Evolutionary conservation across 1,284 basidiomycete species (phyloP).

Genomic region (Somion occarium): DNA sequence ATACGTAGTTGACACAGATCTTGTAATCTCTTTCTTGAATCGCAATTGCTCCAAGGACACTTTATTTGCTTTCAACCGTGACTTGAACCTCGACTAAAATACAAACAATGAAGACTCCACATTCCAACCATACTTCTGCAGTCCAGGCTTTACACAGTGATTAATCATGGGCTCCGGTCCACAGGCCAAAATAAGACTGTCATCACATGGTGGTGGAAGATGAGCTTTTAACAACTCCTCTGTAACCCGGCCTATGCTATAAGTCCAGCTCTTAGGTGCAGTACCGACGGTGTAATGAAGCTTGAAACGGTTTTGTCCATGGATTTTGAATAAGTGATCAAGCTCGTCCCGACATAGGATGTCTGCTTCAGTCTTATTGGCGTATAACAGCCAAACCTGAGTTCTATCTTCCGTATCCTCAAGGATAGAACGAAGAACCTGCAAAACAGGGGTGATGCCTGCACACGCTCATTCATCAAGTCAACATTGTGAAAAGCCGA

Average conservation of each 20-base stretch:
- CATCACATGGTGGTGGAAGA: slow-evolving; percentile 35
- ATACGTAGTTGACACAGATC: no score
- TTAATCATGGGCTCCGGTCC: slow-evolving; percentile 45
- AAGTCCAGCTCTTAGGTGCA: slow-evolving; percentile 34
- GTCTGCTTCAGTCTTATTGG: slow-evolving; percentile 47
- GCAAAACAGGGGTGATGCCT: slow-evolving; percentile 60
- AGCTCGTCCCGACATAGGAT: slow-evolving; percentile 53
- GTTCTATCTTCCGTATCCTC: slow-evolving; percentile 37
- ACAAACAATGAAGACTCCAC: slow-evolving; percentile 21
- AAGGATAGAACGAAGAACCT: slow-evolving; percentile 48
- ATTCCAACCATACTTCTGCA: slow-evolving; percentile 26
- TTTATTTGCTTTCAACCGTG: no score
- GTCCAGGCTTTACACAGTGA: slow-evolving; percentile 22
- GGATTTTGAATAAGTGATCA: slow-evolving; percentile 33
- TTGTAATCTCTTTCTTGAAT: no score
- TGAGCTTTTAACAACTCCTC: slow-evolving; percentile 34
- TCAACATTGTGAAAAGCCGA: not conserved
- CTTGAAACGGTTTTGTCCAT: slow-evolving; percentile 34
- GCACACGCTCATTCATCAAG: not conserved
- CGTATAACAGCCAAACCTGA: slow-evolving; percentile 48
- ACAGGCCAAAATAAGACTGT: slow-evolving; percentile 47
- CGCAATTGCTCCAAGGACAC: no score
- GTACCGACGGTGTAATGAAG: slow-evolving; percentile 43
- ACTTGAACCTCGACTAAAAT: no score
- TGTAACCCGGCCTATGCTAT: slow-evolving; percentile 41